Evolutionary conservation across 108 stramenopile species (phyloP), one percentile per base, ranked within the genome.

Genomic region (Nitzschia inconspicua): DNA sequence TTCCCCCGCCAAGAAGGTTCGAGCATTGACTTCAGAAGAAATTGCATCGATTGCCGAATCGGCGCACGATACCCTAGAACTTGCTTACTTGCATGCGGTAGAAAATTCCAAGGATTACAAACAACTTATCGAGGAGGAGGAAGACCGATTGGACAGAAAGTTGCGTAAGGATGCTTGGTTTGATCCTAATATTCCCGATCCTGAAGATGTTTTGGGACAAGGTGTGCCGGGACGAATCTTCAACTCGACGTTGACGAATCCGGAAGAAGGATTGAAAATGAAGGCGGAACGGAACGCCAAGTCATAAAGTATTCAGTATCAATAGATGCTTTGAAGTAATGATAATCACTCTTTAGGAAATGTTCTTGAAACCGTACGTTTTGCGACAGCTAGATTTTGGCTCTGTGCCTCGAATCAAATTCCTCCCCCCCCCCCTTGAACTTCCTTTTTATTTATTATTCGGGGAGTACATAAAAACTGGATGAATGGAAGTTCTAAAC

Each of bases 211-310:
- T 41, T 61, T 86, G 40, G 93, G 90, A 68, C 76, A 80, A 66
- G 93, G 93, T 50, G 50, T 67, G 13, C 93, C 93, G 18, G 93
- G 93, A 60, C 78, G 79, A 46, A 94, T 94, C 71, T 91, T 94
- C 67, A 81, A 91, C 57, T 81, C 75, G 57, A 76, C 80, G 22
- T 67, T 95, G 63, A 85, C 85, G 24, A 75, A 88, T 61, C 89
- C 90, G 18, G 85, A 89, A 50, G 84, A 85, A 67, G 85, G 85
- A 25, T 66, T 91, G 58, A 80, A 62, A 42, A 63, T 66, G 60
- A 56, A 78, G 50, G 61, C 42, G 43, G 43, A 60, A 25, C 44
- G 48, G 59, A 36, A 54, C 22, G 30, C 30, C n/a, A 54, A 54
- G 53, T 8, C n/a, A n/a, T n/a, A n/a, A n/a, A n/a, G n/a, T n/a